Evolutionary conservation across 2,329 filamentous ascomycete genomes (phyloP).

Genomic region (Alternaria alternata): DNA sequence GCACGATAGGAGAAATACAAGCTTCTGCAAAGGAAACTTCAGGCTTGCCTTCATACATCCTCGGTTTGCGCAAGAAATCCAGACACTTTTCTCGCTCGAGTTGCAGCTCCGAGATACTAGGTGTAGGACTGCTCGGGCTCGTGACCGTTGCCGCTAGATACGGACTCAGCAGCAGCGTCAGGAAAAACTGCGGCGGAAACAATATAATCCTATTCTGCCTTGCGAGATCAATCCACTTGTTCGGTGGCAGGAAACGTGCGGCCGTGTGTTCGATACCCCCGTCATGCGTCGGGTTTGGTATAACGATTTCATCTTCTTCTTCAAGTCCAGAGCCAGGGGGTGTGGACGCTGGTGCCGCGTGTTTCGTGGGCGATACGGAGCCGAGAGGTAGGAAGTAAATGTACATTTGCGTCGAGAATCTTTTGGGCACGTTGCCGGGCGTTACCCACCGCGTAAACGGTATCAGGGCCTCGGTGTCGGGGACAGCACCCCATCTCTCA

Average conservation of each 20-base stretch:
- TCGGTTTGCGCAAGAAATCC: slow-evolving; percentile 64
- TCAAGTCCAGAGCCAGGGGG: slow-evolving; percentile 43
- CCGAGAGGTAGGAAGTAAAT: slow-evolving; percentile 80
- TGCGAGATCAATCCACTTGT: slow-evolving; percentile 73
- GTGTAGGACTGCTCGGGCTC: slow-evolving; percentile 30
- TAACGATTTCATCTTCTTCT: slow-evolving; percentile 60
- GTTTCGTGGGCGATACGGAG: slow-evolving; percentile 41
- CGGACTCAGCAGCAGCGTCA: slow-evolving; percentile 67
- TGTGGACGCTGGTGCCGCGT: slow-evolving; percentile 37
- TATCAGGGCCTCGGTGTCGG: slow-evolving; percentile 73
- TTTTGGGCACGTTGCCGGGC: slow-evolving; percentile 72
- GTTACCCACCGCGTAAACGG: slow-evolving; percentile 96
- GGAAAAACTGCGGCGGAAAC: slow-evolving; percentile 88
- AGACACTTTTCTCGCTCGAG: slow-evolving; percentile 45
- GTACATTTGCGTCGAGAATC: slow-evolving; percentile 98
- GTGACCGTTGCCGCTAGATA: slow-evolving; percentile 56
- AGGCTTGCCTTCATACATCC: slow-evolving; percentile 34
- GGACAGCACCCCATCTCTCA: slow-evolving; percentile 62
- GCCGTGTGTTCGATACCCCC: slow-evolving; percentile 76
- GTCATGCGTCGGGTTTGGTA: slow-evolving; percentile 76
- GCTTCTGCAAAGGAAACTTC: slow-evolving; percentile 55
- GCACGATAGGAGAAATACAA: slow-evolving; percentile 53
- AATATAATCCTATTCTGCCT: slow-evolving; percentile 74
- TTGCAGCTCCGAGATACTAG: slow-evolving; percentile 51
- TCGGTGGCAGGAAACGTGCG: slow-evolving; percentile 76